phyloP scores from a whole-genome alignment of 345 rosid species.

The Hibiscus syriacus region DNA sequence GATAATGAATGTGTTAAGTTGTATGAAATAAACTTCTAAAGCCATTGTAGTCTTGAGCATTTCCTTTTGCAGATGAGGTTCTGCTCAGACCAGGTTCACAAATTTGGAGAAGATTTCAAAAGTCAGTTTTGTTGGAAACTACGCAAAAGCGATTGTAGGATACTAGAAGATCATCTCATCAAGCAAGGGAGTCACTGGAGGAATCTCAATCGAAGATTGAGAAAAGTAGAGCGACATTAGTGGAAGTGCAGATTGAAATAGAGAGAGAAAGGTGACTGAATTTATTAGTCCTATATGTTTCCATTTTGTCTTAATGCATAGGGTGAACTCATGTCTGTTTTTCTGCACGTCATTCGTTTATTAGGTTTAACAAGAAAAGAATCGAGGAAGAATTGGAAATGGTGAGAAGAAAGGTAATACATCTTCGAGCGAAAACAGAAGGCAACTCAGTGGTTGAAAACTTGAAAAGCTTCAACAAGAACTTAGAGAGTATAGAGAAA shows the following conservation, averaged over 20 bases:
- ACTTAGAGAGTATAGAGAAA: conserved; percentile 79
- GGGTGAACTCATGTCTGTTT: not conserved
- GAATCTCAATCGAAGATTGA: conserved; percentile 56
- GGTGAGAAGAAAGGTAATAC: conserved; percentile 51
- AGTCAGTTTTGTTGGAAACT: conserved; percentile 38
- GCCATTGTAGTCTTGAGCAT: conserved; percentile 4
- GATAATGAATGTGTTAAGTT: not conserved
- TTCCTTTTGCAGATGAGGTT: conserved; percentile 57
- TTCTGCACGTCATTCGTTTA: not conserved
- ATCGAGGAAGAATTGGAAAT: conserved; percentile 70
- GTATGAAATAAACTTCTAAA: not conserved
- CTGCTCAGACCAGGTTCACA: conserved; percentile 64
- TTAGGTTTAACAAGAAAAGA: conserved; percentile 74
- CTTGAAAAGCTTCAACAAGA: conserved; percentile 76
- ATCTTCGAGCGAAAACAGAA: conserved; percentile 53
- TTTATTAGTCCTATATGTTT: not conserved
- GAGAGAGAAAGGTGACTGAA: conserved; percentile 64
- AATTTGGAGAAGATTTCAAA: conserved; percentile 53
- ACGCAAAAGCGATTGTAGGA: conserved; percentile 59
- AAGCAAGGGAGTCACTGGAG: conserved; percentile 56
- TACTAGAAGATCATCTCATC: conserved; percentile 46
- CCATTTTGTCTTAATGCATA: not conserved
- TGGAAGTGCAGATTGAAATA: conserved; percentile 48
- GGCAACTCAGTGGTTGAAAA: conserved; percentile 60
- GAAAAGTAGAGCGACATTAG: conserved; percentile 39